Base-by-base conservation (phyloP, 805 yeast genomes). In the Suhomyces pyralidae region DNA sequence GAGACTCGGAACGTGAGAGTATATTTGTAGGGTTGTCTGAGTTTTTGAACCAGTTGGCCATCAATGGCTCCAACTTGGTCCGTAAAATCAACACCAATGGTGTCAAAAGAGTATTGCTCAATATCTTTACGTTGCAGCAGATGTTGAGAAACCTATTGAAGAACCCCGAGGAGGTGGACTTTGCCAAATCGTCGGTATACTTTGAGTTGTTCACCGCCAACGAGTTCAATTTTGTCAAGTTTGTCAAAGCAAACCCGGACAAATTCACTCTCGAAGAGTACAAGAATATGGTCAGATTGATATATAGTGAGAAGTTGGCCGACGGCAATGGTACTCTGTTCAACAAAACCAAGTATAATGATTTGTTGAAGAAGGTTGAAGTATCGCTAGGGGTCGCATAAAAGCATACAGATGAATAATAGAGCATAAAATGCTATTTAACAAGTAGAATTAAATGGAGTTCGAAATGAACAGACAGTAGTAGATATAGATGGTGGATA, bases 101-200 rank as follows among this genome's bases (percentile, higher is more conserved):
- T 32, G 74, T 85, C 51, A 78, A 80, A 58, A 79, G 81, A 57
- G 70, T 87, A 55, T 69, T 81, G 53, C 72, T 82, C 58, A 86
- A 86, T 62, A 81, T 87, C 19, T 74, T 82, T 49, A 83, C 86
- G 0, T 67, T 86, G 43, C 90, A 85, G 67, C 92, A 86, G 63
- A 81, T 84, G 79, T 74, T 87, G 51, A 77, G 87, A 54, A 82
- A 81, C 54, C 76, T 86, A 32, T 77, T 81, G 62, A 62, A 66
- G 22, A 73, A 76, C 53, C 83, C 86, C 0, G 78, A 78, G 38
- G 72, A 71, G 17, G 82, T 84, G 12, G 79, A 82, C 55, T 84
- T 86, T 61, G 63, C 75, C 22, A 67, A 74, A 25, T 77, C 88
- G 1, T 70, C 84, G 3, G 63, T 71, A 14, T 87, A 82, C 69